Base-by-base conservation (phyloP, 495 filamentous ascomycete genomes). In the Neurospora discreta region DNA sequence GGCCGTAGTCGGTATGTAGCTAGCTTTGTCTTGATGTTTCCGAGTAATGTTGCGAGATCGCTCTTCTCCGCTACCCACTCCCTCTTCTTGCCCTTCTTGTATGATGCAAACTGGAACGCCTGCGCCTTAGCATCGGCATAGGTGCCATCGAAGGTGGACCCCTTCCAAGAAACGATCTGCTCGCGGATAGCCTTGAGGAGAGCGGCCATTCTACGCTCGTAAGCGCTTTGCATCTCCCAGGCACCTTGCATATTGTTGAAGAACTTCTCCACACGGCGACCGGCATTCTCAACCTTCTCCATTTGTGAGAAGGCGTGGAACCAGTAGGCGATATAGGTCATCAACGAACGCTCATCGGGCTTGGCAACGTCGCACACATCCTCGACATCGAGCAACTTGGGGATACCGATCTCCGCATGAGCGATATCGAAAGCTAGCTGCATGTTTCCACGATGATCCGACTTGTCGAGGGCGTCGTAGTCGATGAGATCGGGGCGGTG, bases 251-350 rank as follows among this genome's bases (percentile, higher is more conserved):
- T 98, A 77, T 95, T 97, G 78, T 92, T 93, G 65, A 98, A 92
- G 75, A 99, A 99, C 83, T 99, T 99, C 84, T 99, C 95, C 3
- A 99, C 95, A 72, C 95, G 88, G 70, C 95, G 88, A 3, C 95
- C 95, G 3, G 96, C 96, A 79, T 98, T 99, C 78, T 99, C 95
- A 15, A 99, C 96, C 74, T 93, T 88, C 81, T 99, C 95, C 88
- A 99, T 92, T 78, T 98, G 94, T 30, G 94, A 97, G 77, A 99
- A 99, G 72, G 95, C 96, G 77, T 99, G 95, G 86, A 98, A 99
- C 95, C 96, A 99, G 81, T 98, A 98, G 72, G 95, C 95, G 75
- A 99, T 98, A 78, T 99, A 99, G 7, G 95, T 99, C 95, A 99
- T 98, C 79, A 99, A 86, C 75, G 92, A 95, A 72, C 93, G 91